phyloP scores from a whole-genome alignment of 2,329 filamentous ascomycete species.

The Knufia petricola region DNA sequence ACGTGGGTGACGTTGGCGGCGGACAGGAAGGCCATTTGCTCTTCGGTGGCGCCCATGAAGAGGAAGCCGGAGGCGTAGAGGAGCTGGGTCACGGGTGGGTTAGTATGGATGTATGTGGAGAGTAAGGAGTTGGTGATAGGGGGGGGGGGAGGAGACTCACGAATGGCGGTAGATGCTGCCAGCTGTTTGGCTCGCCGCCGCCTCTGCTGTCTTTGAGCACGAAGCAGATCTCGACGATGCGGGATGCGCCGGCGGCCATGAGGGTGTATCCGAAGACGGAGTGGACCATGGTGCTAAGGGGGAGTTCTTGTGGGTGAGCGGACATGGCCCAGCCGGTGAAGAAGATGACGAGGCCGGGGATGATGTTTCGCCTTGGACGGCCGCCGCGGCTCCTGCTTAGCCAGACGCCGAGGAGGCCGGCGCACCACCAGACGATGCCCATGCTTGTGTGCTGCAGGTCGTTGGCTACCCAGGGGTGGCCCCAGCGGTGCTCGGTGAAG shows the following conservation, averaged over 20 bases:
- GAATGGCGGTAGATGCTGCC: constrained; percentile 61
- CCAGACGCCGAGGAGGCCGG: constrained; percentile 86
- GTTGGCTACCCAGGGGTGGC: constrained; percentile 76
- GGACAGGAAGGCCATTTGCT: constrained; percentile 77
- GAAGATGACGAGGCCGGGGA: constrained; percentile 82
- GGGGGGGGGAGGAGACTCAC: constrained; percentile 41
- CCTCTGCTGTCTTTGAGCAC: constrained; percentile 64
- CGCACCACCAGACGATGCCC: constrained; percentile 98
- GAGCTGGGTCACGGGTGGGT: constrained; percentile 49
- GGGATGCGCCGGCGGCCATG: constrained; percentile 75
- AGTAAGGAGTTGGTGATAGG: no score
- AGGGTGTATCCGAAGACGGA: constrained; percentile 86
- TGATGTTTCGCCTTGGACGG: constrained; percentile 79
- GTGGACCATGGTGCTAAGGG: constrained; percentile 80
- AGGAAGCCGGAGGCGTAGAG: constrained; percentile 88
- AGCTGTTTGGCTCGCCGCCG: constrained; percentile 62
- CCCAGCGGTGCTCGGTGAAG: constrained; percentile 96
- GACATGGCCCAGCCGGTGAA: constrained; percentile 96
- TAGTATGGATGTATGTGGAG: constrained; percentile 19
- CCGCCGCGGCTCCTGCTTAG: constrained; percentile 75
- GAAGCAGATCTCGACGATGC: constrained; percentile 87
- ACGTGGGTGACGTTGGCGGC: constrained; percentile 74
- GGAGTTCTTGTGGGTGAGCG: constrained; percentile 72
- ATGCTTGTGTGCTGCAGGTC: constrained; percentile 98
- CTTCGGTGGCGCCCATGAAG: constrained; percentile 95